A percentile compares a stretch with the other conserved stretches of the same genome.
phyloP scores from a whole-genome alignment of 768 basidiomycete species.

The Termitomyces sp. region DNA sequence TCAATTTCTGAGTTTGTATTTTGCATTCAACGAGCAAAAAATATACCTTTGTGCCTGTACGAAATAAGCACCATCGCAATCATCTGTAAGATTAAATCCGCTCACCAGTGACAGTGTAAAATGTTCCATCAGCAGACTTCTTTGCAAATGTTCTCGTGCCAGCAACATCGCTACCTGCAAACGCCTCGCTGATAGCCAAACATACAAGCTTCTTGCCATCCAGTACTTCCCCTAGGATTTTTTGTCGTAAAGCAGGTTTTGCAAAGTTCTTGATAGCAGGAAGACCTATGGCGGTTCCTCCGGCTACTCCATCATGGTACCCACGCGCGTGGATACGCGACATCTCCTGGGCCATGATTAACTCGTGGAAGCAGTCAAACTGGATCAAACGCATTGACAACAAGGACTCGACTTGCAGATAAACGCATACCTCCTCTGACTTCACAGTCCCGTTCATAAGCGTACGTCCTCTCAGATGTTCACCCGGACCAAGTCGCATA shows the following conservation, averaged over 20 bases:
- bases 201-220: conserved; percentile 67
- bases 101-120: conserved; percentile 67
- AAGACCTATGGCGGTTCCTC: conserved; percentile 65
- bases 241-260: conserved; percentile 41
- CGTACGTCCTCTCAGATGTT: conserved; percentile 12
- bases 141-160: conserved; percentile 60
- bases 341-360: conserved; percentile 66
- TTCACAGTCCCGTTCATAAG: conserved; percentile 15
- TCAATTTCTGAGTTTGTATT: neutral
- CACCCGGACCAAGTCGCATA: conserved; percentile 15
- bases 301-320: conserved; percentile 65
- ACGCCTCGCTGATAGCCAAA: conserved; percentile 74
- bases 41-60: conserved; percentile 14
- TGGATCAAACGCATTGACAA: conserved; percentile 24
- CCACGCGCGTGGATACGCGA: conserved; percentile 52
- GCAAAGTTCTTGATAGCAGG: conserved; percentile 50
- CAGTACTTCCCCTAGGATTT: conserved; percentile 47
- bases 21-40: neutral
- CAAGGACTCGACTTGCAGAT: neutral
- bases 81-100: conserved; percentile 20
- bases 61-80: conserved; percentile 3
- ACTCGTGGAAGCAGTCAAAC: conserved; percentile 56
- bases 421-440: conserved; percentile 8
- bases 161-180: conserved; percentile 66
- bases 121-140: conserved; percentile 62